phyloP scores from a whole-genome alignment of 106 monocot species.

The Xerophyta viscosa region DNA sequence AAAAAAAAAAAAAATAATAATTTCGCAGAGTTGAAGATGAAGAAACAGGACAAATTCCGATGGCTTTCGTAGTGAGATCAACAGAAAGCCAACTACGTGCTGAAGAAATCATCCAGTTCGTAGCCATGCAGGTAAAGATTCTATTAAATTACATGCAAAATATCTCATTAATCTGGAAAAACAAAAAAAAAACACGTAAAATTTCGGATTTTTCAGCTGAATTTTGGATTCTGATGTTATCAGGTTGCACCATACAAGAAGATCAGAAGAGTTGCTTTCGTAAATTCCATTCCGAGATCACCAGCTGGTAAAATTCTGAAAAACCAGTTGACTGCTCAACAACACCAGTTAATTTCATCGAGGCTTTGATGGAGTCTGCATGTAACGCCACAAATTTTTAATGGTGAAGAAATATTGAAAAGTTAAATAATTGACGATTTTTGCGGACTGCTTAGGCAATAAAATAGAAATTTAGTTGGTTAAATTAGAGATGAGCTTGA shows the following conservation, averaged over 20 bases:
- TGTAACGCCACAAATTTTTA: no score
- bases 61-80: constrained; percentile 27
- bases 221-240: no score
- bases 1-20: background rate
- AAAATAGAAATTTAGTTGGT: no score
- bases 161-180: background rate
- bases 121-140: constrained; percentile 9
- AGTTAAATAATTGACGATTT: no score
- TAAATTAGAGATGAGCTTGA: no score
- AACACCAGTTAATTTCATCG: constrained; percentile 7
- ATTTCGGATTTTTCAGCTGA: background rate
- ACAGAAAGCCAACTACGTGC: constrained; percentile 4
- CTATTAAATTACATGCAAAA: background rate
- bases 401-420: no score
- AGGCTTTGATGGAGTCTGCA: no score
- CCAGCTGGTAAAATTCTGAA: constrained; percentile 18
- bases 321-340: constrained; percentile 18
- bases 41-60: constrained; percentile 21
- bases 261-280: constrained; percentile 20
- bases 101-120: constrained; percentile 16
- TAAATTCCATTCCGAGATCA: constrained; percentile 18
- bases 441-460: no score
- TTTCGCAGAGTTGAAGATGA: constrained; percentile 12
- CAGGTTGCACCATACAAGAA: constrained; percentile 32
- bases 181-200: background rate